phyloP scores from a whole-genome alignment of 2,329 filamentous ascomycete species.

The Geosmithia morbida region DNA sequence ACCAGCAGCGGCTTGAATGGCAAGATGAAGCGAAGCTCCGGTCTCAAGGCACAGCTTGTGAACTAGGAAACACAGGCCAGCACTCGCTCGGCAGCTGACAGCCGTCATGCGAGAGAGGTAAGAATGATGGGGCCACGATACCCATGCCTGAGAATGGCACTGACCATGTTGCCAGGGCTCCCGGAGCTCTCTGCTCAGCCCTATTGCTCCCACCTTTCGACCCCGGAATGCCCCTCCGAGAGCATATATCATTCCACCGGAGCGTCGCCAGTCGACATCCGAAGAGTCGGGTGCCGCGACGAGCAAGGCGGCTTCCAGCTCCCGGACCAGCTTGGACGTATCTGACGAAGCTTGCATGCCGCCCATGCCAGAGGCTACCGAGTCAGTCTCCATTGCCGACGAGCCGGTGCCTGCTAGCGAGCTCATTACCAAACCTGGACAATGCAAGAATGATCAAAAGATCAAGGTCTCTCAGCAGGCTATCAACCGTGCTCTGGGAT shows the following conservation, averaged over 20 bases:
- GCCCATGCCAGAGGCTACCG: not conserved
- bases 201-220: conserved; percentile 3
- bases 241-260: not conserved
- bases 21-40: not conserved
- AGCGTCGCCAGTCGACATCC: not conserved
- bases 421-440: not conserved
- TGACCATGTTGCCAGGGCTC: not conserved
- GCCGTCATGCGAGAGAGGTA: not conserved
- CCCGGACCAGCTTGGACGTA: conserved; percentile 8
- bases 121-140: not conserved
- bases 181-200: conserved; percentile 1
- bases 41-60: not conserved
- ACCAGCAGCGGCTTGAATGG: not conserved
- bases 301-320: not conserved
- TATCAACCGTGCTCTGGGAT: not conserved
- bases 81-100: not conserved
- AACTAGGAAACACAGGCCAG: not conserved
- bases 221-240: not conserved
- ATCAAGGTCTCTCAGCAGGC: not conserved
- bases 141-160: not conserved
- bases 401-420: not conserved
- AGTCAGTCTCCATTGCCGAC: not conserved
- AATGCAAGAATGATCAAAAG: conserved; percentile 3
- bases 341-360: conserved; percentile 12
- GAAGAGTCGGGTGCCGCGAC: not conserved